Percentiles rank a stretch among this genome's conserved stretches.
Conservation (phyloP, 2,329 filamentous ascomycete species). For the Emmonsiellopsis sp. region DNA sequence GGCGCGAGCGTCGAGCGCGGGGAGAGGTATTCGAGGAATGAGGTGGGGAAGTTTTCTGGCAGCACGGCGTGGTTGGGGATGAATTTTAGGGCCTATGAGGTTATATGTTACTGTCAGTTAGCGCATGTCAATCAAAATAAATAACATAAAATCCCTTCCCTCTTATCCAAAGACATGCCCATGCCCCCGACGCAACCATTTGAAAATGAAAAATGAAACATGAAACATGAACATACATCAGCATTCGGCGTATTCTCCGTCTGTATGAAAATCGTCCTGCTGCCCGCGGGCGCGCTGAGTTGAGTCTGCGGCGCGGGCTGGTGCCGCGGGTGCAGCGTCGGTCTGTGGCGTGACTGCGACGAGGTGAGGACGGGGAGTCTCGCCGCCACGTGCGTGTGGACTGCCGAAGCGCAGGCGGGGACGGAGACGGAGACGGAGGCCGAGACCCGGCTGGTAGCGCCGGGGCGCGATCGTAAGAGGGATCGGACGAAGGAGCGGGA, state of each 20-base stretch:
- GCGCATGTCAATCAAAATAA: no score
- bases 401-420: slow-evolving; percentile 21
- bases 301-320: slow-evolving; percentile 27
- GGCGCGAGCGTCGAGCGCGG: slow-evolving; percentile 81
- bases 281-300: slow-evolving; percentile 31
- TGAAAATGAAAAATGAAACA: background rate
- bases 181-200: background rate
- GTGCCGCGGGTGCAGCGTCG: slow-evolving; percentile 34
- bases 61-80: slow-evolving; percentile 81
- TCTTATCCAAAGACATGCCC: background rate
- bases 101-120: no score
- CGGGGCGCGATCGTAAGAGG: slow-evolving; percentile 1
- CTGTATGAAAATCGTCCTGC: slow-evolving; percentile 90
- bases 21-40: slow-evolving; percentile 85
- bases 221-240: slow-evolving; percentile 46
- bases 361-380: slow-evolving; percentile 39
- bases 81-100: slow-evolving; percentile 67
- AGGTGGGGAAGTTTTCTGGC: slow-evolving; percentile 59
- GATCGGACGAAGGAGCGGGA: background rate
- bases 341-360: slow-evolving; percentile 37
- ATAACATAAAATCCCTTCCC: no score
- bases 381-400: slow-evolving; percentile 30
- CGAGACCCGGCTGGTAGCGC: background rate
- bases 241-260: slow-evolving; percentile 88
- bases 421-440: background rate